A percentile compares a stretch with the other conserved stretches of the same genome.
Evolutionary conservation across 2,329 filamentous ascomycete genomes (phyloP).

Genomic region (Leptodontidium sp.): DNA sequence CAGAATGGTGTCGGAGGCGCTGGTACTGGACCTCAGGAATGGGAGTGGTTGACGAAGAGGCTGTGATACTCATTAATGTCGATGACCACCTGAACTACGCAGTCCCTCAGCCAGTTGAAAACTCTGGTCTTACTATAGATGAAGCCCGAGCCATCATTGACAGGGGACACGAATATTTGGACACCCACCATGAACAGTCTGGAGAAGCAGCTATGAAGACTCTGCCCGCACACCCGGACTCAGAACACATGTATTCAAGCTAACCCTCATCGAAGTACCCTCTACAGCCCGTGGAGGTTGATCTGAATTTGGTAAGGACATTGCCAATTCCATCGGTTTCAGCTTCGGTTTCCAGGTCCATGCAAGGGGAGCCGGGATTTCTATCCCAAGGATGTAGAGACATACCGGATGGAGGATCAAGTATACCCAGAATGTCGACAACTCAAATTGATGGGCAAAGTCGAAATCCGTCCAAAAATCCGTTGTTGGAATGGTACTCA

Average conservation of each 20-base stretch:
- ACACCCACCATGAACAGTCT: not conserved
- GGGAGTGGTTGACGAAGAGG: conserved; percentile 99
- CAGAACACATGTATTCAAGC: too few species aligned
- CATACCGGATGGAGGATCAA: too few species aligned
- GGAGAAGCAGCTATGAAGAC: too few species aligned
- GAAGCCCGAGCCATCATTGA: not conserved
- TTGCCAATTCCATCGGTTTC: conserved; percentile 40
- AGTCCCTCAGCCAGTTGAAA: not conserved
- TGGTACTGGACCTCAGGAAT: conserved; percentile 83
- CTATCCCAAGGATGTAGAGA: too few species aligned
- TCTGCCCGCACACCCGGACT: too few species aligned
- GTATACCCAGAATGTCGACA: too few species aligned
- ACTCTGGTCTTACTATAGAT: not conserved
- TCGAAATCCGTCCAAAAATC: too few species aligned
- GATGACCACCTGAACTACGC: not conserved
- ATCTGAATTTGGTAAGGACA: conserved; percentile 42
- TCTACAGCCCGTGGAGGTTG: conserved; percentile 44
- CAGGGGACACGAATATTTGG: not conserved
- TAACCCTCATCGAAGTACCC: conserved; percentile 37
- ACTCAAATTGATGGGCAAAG: too few species aligned
- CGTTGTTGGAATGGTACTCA: too few species aligned
- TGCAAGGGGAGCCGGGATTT: too few species aligned
- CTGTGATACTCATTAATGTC: conserved; percentile 52
- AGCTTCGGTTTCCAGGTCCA: too few species aligned
- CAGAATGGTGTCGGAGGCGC: conserved; percentile 54